Evolutionary conservation across 345 rosid species (phyloP), one percentile per base, ranked within the genome.

Genomic region (Angophora floribunda): DNA sequence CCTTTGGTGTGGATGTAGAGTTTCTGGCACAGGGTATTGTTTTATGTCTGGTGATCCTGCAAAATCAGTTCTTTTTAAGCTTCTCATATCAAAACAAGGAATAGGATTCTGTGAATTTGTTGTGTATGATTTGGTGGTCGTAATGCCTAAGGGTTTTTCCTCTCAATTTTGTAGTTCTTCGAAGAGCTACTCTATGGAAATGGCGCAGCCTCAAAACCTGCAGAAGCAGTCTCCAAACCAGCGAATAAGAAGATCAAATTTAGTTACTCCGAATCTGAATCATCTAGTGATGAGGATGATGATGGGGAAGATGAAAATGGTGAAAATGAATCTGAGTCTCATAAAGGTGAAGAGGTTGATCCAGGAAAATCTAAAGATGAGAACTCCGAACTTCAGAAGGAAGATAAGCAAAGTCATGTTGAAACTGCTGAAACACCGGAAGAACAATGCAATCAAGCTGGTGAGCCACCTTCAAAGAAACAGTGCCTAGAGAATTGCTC

Each of bases 181-280:
- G 99, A 97, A 91, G 99, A 97, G 94, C 93, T 97, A 63, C 75
- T 95, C 49, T 89, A 91, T 61, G 96, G 95, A 87, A 92, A 92
- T 88, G 93, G 80, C 89, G 30, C 93, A 22, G 89, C 88, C 87
- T 87, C 50, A 59, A 91, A 93, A 22, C 80, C 89, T 88, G 86
- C 91, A 45, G 94, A 92, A 90, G 75, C 90, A 85, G 89, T 93
- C 13, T 78, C 86, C 87, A 94, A 95, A 89, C 97, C 98, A 55
- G 67, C 87, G 21, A 96, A 95, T 93, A 97, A 96, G 91, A 97
- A 97, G 91, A 97, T 95, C 85, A 96, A 93, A 55, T 98, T 96
- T 90, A 90, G 95, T 9, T 96, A 93, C 88, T 91, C 93, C n/a
- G 91, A 89, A 53, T 85, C 87, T 41, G 91, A 89, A 67, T 85